phyloP scores from a whole-genome alignment of 139 green algal species.

The Trebouxia sp. region DNA sequence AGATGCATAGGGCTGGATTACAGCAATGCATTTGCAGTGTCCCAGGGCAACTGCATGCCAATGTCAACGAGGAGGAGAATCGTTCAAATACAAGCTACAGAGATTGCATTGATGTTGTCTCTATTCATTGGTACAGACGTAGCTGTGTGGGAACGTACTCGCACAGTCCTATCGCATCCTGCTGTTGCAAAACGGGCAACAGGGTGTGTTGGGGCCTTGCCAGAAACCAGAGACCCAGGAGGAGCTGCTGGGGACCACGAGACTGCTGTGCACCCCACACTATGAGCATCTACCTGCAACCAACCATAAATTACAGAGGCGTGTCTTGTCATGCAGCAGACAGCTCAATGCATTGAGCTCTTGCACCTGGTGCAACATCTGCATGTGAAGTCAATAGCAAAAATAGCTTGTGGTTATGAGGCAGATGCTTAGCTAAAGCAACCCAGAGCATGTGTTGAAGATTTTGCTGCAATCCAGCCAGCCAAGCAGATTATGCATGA shows the following conservation, averaged over 20 bases:
- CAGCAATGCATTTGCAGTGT: too few relatives aligned
- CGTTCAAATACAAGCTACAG: not conserved
- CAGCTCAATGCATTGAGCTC: too few relatives aligned
- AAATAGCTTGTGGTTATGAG: too few relatives aligned
- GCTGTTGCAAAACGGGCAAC: constrained; percentile 72
- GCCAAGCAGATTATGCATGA: too few relatives aligned
- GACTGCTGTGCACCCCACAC: constrained; percentile 84
- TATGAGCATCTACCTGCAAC: constrained; percentile 57
- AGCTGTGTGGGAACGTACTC: constrained; percentile 45
- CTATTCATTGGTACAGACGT: not conserved
- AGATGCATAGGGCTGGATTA: too few relatives aligned
- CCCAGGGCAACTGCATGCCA: not conserved
- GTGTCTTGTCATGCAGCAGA: too few relatives aligned
- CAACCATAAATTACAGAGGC: too few relatives aligned
- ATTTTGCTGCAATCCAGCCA: too few relatives aligned
- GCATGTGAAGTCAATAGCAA: too few relatives aligned
- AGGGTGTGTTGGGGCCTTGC: constrained; percentile 44
- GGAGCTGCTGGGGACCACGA: constrained; percentile 85
- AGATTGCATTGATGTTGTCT: not conserved
- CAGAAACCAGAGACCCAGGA: constrained; percentile 62
- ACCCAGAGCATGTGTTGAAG: too few relatives aligned
- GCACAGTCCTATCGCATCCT: constrained; percentile 92
- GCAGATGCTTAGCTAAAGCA: too few relatives aligned
- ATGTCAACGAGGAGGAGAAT: not conserved
- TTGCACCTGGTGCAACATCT: too few relatives aligned